Conservation (phyloP, 1,139 yeast genomes). For the Geotrichum restrictum region DNA sequence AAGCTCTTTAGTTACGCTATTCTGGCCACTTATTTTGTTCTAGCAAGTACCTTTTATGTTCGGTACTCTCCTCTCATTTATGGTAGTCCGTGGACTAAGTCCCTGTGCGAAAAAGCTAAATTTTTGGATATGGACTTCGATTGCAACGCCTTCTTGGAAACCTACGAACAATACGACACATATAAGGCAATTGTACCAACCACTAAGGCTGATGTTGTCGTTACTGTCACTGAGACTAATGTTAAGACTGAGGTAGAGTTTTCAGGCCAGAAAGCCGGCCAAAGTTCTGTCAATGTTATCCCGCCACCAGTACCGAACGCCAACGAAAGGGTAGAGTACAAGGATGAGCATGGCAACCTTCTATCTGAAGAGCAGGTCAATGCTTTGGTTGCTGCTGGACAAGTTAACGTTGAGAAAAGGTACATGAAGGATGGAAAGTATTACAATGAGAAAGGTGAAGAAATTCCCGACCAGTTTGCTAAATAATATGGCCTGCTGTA, state of each 20-base stretch:
- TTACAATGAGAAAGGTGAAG: conserved; percentile 17
- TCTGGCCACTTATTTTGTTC: conserved; percentile 48
- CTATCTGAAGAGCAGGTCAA: conserved; percentile 12
- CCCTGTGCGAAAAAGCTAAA: conserved; percentile 59
- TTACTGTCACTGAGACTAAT: conserved; percentile 4
- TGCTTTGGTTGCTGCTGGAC: conserved; percentile 6
- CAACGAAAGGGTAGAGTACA: conserved; percentile 10
- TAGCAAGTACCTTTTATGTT: conserved; percentile 54
- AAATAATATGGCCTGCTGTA: not conserved
- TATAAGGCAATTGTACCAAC: not conserved
- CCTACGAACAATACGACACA: conserved; percentile 23
- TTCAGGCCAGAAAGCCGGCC: not conserved
- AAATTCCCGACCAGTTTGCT: conserved; percentile 17
- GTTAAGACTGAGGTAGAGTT: not conserved
- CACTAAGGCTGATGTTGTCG: not conserved
- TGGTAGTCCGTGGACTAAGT: conserved; percentile 74
- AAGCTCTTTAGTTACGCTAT: conserved; percentile 45
- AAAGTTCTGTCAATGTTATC: not conserved
- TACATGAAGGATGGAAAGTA: conserved; percentile 12
- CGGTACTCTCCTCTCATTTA: conserved; percentile 71
- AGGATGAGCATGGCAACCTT: conserved; percentile 16
- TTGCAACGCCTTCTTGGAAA: conserved; percentile 55
- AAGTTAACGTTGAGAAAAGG: conserved; percentile 9
- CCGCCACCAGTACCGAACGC: not conserved
- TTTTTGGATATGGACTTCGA: conserved; percentile 73